Evolutionary conservation across 305 asterid species (phyloP), one percentile per base, ranked within the genome.

Genomic region (Solanum aculeatissimum): DNA sequence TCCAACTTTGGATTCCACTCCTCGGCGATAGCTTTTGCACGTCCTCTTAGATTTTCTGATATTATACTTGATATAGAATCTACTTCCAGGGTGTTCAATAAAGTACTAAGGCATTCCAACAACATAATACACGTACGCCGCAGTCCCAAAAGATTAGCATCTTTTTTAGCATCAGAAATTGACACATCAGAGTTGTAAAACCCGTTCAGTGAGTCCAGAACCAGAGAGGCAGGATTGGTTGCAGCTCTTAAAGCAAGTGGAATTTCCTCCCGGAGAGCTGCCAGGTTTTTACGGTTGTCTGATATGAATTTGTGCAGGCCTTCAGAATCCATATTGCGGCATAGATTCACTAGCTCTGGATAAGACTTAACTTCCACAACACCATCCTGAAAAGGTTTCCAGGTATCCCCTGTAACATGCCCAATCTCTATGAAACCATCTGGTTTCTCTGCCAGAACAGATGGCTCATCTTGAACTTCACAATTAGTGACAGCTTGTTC

Each of bases 41-140:
- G 92, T 77, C 91, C 97, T 92, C 90, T 93, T 18, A 90, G 92
- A 87, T 81, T 89, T 86, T 86, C 96, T 19, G 98, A 88, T 87
- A 92, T 86, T 54, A 91, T 80, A 77, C 29, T 84, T 71, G 92
- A 82, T 82, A 85, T 74, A 47, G 92, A 87, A n/a, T 83, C 91
- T 68, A 83, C 83, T 77, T 87, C 94, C 87, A 90, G 87, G 84
- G 89, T 87, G 75, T 85, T 38, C 18, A 90, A 85, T 75, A 93
- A 93, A 85, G 88, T 86, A 92, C 97, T 85, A 77, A 97, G 99
- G 89, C 99, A 97, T 87, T 97, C 99, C 98, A 97, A 87, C 89
- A 97, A 85, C 99, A 97, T 94, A 81, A 97, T 97, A 86, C 98
- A 97, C 80, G 98, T 94, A 81, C 99, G 90, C 54, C 99, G 98